Evolutionary conservation across 495 filamentous ascomycete species (phyloP), one percentile per base, ranked within the genome.

Genomic region (Talaromyces wortmannii): DNA sequence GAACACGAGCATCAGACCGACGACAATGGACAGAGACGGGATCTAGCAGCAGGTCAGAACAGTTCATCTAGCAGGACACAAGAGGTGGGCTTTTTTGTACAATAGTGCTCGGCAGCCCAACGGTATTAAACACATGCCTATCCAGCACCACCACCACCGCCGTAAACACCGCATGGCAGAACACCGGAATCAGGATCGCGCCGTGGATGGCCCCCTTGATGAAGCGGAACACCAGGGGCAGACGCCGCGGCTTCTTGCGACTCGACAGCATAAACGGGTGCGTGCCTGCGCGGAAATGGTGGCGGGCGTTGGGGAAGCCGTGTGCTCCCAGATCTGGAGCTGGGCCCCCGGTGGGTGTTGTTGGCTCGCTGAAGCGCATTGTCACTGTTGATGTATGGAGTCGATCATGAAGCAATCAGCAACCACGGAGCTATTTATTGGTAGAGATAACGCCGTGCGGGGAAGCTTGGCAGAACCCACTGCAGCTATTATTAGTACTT

Each of bases 1-100:
- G 74, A 90, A 90, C 45, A 91, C 87, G 33, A 91, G 85, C 84
- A 91, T 89, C 15, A 91, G 63, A 63, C 87, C 87, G 23, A 90
- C 87, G 50, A 91, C 87, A 57, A 91, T 91, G 17, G 85, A 88
- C 2, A 91, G 68, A n/a, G 81, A 85, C 13, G 87, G 87, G 53
- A 91, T 84, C 80, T 84, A 51, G 29, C 31, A 55, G 54, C 7
- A 53, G 44, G 17, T 48, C 11, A 48, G 45, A 12, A 50, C 29
- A 6, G n/a, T n/a, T n/a, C n/a, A n/a, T n/a, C n/a, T 31, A 33
- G 18, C 15, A 12, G 36, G 16, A 5, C 23, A 23, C 23, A 53
- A 15, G 45, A 12, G 52, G 15, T 42, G n/a, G 2, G n/a, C n/a
- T n/a, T 18, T 7, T 8, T 59, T 77, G 31, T 68, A 83, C 84